These are phyloP conservation scores for Asterionellopsis glacialis DNA, from an alignment of 108 stramenopile genomes.

Conservation along the genomic window DNA sequence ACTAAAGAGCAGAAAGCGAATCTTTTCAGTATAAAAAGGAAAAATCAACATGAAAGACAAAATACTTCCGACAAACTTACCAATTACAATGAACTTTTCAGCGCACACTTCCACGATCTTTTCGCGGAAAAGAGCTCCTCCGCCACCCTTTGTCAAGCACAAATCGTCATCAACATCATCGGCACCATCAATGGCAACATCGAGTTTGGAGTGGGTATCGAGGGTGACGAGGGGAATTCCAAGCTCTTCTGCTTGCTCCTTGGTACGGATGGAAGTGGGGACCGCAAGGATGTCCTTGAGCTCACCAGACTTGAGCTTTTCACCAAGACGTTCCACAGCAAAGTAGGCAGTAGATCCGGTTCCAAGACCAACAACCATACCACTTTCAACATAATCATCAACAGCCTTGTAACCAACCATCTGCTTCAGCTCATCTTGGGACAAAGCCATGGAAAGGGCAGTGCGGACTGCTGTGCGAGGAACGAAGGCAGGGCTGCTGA, in stretches of 20 bases:
- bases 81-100: constrained; percentile 90
- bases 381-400: constrained; percentile 87
- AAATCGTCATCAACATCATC: constrained; percentile 94
- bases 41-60: no score
- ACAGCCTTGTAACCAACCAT: constrained; percentile 88
- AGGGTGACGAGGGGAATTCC: constrained; percentile 95
- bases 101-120: constrained; percentile 93
- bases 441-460: constrained; percentile 1
- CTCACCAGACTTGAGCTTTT: constrained; percentile 83
- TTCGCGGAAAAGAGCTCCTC: constrained; percentile 92
- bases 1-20: constrained; percentile 32
- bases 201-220: constrained; percentile 90
- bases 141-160: constrained; percentile 96
- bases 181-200: constrained; percentile 98
- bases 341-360: constrained; percentile 98
- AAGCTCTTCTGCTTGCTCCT: constrained; percentile 89
- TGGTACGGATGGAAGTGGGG: constrained; percentile 95
- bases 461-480: constrained; percentile 8
- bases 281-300: constrained; percentile 94
- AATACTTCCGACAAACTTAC: no score
- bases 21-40: not conserved
- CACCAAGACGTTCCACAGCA: constrained; percentile 95
- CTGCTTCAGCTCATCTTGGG: constrained; percentile 90
- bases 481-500: no score
- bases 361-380: constrained; percentile 99